Evolutionary conservation across 2,329 filamentous ascomycete genomes (phyloP).

Genomic region (Trichoderma endophyticum): DNA sequence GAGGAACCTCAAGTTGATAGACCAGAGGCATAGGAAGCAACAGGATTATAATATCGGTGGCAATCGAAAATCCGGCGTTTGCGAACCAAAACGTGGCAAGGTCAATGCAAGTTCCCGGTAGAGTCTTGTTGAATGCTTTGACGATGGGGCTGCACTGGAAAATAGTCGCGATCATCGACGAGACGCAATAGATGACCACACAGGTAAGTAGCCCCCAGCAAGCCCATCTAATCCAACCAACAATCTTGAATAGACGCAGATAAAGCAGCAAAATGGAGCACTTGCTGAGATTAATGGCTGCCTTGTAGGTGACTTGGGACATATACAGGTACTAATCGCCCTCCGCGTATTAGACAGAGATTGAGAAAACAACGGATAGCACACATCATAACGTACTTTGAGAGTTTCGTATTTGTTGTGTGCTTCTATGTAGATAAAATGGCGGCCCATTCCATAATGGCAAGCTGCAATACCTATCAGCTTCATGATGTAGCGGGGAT

Average conservation of each 20-base stretch:
- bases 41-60: neutral
- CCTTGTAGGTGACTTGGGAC: neutral
- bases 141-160: neutral
- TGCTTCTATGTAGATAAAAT: neutral
- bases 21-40: neutral
- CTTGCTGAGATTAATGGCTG: neutral
- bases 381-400: neutral
- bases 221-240: conserved; percentile 2
- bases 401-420: neutral
- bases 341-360: neutral
- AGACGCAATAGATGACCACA: neutral
- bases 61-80: neutral
- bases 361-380: neutral
- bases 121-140: neutral
- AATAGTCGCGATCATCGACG: neutral
- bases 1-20: neutral
- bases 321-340: neutral
- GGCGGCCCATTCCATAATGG: neutral
- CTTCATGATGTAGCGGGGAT: neutral
- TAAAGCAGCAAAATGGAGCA: neutral
- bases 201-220: neutral
- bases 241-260: neutral
- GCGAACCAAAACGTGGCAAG: conserved; percentile 1
- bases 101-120: neutral
- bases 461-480: neutral